phyloP scores from a whole-genome alignment of 371 early-diverging fungal species.

The Mucor saturninus region DNA sequence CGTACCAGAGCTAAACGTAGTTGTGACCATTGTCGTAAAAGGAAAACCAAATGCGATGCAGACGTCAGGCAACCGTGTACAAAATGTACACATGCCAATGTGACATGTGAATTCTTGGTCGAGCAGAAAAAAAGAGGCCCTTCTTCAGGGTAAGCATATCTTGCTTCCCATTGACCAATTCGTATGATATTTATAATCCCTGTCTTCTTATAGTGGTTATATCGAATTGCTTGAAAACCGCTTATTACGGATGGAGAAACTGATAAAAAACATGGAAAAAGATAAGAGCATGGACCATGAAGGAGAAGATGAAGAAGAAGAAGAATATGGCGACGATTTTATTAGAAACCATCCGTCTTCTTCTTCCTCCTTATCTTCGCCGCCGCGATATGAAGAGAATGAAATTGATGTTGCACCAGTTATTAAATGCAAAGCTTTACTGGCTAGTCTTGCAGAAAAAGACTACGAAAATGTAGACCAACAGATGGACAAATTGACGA shows the following conservation, averaged over 20 bases:
- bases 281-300: background rate
- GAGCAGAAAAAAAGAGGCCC: conserved; percentile 49
- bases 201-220: conserved; percentile 22
- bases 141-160: conserved; percentile 25
- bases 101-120: conserved; percentile 34
- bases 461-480: conserved; percentile 10
- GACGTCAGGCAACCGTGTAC: conserved; percentile 39
- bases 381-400: background rate
- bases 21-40: conserved; percentile 32
- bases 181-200: background rate
- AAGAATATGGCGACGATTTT: background rate
- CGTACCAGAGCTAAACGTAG: conserved; percentile 32
- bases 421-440: background rate
- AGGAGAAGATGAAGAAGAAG: background rate
- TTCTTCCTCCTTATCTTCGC: background rate
- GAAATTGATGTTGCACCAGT: background rate
- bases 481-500: conserved; percentile 29
- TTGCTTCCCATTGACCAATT: background rate
- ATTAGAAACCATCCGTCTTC: background rate
- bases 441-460: background rate
- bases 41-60: conserved; percentile 36
- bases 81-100: conserved; percentile 32
- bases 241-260: conserved; percentile 39
- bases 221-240: conserved; percentile 42
- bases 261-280: conserved; percentile 24